Conservation (phyloP, 352 stramenopile genomes). For the Thalassiosira oceanica region DNA sequence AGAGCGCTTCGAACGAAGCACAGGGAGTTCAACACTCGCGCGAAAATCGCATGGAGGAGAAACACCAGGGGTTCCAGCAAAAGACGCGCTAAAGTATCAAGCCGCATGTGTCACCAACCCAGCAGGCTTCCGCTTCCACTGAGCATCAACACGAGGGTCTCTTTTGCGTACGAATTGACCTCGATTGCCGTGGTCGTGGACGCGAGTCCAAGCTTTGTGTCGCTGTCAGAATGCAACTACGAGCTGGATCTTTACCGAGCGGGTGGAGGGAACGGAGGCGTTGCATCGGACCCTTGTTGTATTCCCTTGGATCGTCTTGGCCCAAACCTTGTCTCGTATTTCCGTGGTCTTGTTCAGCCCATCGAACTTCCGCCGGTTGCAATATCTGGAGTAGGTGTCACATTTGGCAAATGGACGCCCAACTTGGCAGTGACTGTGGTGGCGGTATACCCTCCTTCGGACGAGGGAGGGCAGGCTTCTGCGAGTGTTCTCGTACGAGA, state of each 20-base stretch:
- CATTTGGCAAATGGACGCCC: conserved; percentile 54
- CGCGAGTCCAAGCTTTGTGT: conserved; percentile 71
- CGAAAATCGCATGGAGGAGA: conserved; percentile 37
- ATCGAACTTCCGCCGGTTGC: conserved; percentile 53
- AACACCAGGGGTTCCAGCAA: conserved; percentile 1
- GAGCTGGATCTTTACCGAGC: too few species aligned
- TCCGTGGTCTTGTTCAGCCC: conserved; percentile 63
- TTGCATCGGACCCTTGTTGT: conserved; percentile 22
- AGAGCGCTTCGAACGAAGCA: conserved; percentile 48
- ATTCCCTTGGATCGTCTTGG: conserved; percentile 67
- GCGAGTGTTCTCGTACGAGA: conserved; percentile 69
- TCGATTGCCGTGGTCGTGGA: conserved; percentile 75
- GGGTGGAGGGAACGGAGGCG: conserved; percentile 5
- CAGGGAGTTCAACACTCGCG: conserved; percentile 62
- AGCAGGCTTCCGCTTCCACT: conserved; percentile 60
- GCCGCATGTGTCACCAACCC: conserved; percentile 60
- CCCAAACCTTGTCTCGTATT: conserved; percentile 61
- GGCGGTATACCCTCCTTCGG: conserved; percentile 66
- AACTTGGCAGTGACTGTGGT: conserved; percentile 72
- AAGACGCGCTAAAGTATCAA: neutral
- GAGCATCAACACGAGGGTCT: conserved; percentile 62
- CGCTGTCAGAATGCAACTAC: conserved; percentile 23
- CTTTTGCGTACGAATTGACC: conserved; percentile 77
- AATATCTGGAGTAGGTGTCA: conserved; percentile 47
- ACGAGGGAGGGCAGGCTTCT: conserved; percentile 34